phyloP scores from a whole-genome alignment of 2,329 filamentous ascomycete species.

The Metarhizium anisopliae region DNA sequence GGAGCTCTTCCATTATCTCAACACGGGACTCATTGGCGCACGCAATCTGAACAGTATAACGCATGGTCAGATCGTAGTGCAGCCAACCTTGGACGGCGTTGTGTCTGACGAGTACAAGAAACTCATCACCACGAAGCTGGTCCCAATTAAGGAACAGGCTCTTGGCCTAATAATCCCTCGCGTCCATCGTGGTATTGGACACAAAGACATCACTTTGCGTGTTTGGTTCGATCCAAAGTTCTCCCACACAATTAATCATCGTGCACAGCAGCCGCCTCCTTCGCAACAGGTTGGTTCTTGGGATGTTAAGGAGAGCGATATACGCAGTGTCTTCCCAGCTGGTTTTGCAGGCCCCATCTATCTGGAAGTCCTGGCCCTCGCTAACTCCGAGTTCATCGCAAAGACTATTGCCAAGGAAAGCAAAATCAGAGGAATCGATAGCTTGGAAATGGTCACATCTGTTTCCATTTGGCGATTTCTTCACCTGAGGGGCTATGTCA shows the following conservation, averaged over 20 bases:
- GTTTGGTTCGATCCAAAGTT: slow-evolving; percentile 76
- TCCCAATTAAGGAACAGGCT: slow-evolving; percentile 65
- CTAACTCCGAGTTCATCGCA: slow-evolving; percentile 59
- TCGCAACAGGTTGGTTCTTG: slow-evolving; percentile 49
- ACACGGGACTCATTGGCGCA: slow-evolving; percentile 69
- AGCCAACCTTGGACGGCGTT: slow-evolving; percentile 79
- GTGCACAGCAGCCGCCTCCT: slow-evolving; percentile 35
- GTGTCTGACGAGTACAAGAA: slow-evolving; percentile 72
- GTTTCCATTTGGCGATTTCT: slow-evolving; percentile 85
- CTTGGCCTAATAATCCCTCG: slow-evolving; percentile 70
- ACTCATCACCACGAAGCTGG: slow-evolving; percentile 66
- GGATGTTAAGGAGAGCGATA: slow-evolving; percentile 58
- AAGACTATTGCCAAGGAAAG: slow-evolving; percentile 56
- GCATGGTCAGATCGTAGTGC: slow-evolving; percentile 66
- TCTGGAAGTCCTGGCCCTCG: slow-evolving; percentile 57
- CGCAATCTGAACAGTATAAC: slow-evolving; percentile 76
- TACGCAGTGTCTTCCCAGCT: slow-evolving; percentile 38
- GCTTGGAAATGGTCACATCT: slow-evolving; percentile 55
- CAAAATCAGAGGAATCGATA: slow-evolving; percentile 52
- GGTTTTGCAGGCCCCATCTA: slow-evolving; percentile 35
- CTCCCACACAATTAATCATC: slow-evolving; percentile 59
- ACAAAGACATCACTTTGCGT: slow-evolving; percentile 66
- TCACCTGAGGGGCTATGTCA: slow-evolving; percentile 78
- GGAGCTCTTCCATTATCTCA: slow-evolving; percentile 85
- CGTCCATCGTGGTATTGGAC: slow-evolving; percentile 74